phyloP scores from a whole-genome alignment of 176 grass and related monocot genomes.

The Hyparrhenia diplandra region DNA sequence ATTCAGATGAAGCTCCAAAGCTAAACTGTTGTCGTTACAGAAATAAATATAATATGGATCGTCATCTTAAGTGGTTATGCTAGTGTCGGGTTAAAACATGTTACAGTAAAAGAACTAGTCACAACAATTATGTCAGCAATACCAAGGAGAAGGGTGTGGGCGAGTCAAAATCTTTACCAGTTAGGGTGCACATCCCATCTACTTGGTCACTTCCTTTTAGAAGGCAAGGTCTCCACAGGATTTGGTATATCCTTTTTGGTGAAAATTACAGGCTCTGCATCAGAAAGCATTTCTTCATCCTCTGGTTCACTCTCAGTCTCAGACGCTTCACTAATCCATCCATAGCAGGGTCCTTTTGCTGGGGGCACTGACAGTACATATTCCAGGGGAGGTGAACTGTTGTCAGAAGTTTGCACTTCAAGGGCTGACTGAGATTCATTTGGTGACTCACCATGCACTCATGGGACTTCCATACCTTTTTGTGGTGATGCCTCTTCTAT shows the following conservation, averaged over 20 bases:
- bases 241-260: background rate
- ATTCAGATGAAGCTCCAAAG: background rate
- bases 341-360: background rate
- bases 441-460: background rate
- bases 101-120: background rate
- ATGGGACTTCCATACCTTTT: background rate
- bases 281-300: background rate
- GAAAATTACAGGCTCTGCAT: background rate
- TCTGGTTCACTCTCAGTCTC: constrained; percentile 15
- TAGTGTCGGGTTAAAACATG: background rate
- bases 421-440: background rate
- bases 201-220: background rate
- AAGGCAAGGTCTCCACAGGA: background rate
- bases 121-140: background rate
- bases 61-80: background rate
- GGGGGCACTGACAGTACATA: background rate
- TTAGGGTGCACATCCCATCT: constrained; percentile 12
- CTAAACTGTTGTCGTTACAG: background rate
- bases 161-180: background rate
- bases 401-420: background rate
- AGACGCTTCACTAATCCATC: constrained; percentile 16
- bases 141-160: background rate
- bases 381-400: no score
- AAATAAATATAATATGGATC: background rate
- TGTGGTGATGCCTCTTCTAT: background rate